Evolutionary conservation across 495 filamentous ascomycete genomes (phyloP), one percentile per base, ranked within the genome.

Genomic region (Barbatosphaeria neglecta): DNA sequence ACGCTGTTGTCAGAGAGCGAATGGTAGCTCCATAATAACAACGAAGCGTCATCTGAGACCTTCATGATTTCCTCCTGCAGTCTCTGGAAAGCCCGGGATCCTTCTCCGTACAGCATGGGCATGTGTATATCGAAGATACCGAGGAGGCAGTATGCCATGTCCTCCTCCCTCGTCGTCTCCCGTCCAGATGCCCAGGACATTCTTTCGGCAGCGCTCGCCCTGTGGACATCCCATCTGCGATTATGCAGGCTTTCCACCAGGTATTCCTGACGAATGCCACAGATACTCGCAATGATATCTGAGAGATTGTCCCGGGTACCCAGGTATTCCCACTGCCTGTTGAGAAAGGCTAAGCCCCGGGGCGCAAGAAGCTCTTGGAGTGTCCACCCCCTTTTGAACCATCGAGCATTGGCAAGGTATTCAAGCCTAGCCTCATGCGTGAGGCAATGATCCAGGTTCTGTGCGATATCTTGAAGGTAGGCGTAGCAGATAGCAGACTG

Each of bases 121-220:
- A 31, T 31, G 27, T 31, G 27, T 8, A 31, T 31, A 31, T 31
- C 27, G 27, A 31, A 44, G 9, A 31, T 8, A 13, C 27, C 27
- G 27, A 31, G 27, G 7, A 31, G 27, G 7, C 27, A 49, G 16
- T 51, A 51, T 2, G 49, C 49, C 25, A 31, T 43, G 17, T 48
- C 49, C 46, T 51, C 49, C 4, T 35, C 27, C 19, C 27, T 40
- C 23, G 49, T 51, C 19, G 49, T 47, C 27, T 48, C 22, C 18
- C 44, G 28, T 27, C 22, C 31, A 22, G n/a, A 35, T 10, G 44
- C 44, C 49, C 49, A 51, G 19, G 44, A 37, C 44, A 51, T 51
- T 10, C 49, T 43, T 24, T n/a, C 16, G 18, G 49, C 49, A 2
- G 47, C 44, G 17, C 41, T 31, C n/a, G 27, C 27, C 2, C 27